A percentile compares a stretch with the other conserved stretches of the same genome.
These are phyloP conservation scores for Stephanocyclus meneghinianus DNA, from an alignment of 352 stramenopile species.

Conservation along the genomic window DNA sequence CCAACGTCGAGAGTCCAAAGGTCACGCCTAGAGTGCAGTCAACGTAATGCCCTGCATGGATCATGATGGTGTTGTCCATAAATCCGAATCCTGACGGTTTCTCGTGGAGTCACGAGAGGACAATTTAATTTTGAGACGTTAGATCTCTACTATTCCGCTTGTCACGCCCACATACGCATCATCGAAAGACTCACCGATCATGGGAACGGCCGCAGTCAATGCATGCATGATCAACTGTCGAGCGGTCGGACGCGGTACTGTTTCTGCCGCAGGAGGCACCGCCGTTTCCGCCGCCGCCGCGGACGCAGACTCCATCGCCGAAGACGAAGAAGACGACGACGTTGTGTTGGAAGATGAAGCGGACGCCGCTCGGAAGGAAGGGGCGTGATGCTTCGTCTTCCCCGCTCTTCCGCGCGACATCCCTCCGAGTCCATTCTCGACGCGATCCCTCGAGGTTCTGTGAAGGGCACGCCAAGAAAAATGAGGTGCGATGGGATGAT, in stretches of 20 bases:
- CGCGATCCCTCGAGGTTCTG: too few species aligned
- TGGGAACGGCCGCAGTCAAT: constrained; percentile 33
- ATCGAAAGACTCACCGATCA: constrained; percentile 40
- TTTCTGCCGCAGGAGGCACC: background rate
- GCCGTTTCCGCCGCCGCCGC: background rate
- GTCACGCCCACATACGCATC: too few species aligned
- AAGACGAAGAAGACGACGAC: background rate
- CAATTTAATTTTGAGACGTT: background rate
- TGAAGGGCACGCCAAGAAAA: too few species aligned
- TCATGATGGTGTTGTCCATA: constrained; percentile 76
- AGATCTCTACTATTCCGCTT: too few species aligned
- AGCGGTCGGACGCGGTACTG: constrained; percentile 9
- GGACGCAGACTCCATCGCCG: background rate
- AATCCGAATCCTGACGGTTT: constrained; percentile 48
- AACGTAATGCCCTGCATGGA: constrained; percentile 73
- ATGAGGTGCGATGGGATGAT: too few species aligned
- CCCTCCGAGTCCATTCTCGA: too few species aligned
- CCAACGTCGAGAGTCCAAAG: constrained; percentile 72
- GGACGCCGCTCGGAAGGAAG: too few species aligned
- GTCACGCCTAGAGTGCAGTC: constrained; percentile 73
- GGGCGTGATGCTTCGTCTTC: too few species aligned
- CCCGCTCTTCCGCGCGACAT: too few species aligned
- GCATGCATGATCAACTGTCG: constrained; percentile 38
- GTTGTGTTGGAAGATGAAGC: too few species aligned
- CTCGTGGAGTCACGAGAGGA: background rate